Evolutionary conservation across 2,329 filamentous ascomycete genomes (phyloP).

Genomic region (Botryotinia narcissicola): DNA sequence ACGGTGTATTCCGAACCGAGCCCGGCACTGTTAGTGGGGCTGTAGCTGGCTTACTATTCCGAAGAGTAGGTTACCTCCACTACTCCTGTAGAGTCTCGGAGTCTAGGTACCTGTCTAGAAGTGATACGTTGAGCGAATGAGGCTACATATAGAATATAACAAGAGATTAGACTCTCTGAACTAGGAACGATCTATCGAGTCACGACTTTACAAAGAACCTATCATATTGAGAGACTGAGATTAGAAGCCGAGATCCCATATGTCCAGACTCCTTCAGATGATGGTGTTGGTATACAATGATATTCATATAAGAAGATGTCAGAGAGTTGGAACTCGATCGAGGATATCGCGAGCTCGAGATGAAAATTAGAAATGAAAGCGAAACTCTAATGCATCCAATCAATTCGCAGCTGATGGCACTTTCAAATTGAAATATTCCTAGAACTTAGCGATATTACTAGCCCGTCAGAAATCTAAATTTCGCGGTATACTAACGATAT

Average conservation of each 20-base stretch:
- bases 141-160: background rate
- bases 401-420: too few species aligned
- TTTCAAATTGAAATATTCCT: too few species aligned
- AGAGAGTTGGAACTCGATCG: background rate
- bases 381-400: too few species aligned
- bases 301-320: background rate
- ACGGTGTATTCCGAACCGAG: background rate
- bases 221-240: background rate
- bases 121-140: background rate
- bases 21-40: background rate
- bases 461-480: too few species aligned
- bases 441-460: too few species aligned
- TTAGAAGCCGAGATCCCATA: background rate
- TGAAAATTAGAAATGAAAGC: too few species aligned
- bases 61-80: background rate
- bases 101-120: background rate
- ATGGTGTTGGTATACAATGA: background rate
- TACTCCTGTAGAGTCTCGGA: background rate
- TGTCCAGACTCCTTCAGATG: background rate
- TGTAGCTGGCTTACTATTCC: background rate
- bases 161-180: background rate
- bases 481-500: too few species aligned
- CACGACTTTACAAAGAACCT: background rate
- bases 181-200: background rate
- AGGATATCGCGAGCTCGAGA: too few species aligned